phyloP scores from a whole-genome alignment of 345 rosid genomes.

The Brassica cretica region DNA sequence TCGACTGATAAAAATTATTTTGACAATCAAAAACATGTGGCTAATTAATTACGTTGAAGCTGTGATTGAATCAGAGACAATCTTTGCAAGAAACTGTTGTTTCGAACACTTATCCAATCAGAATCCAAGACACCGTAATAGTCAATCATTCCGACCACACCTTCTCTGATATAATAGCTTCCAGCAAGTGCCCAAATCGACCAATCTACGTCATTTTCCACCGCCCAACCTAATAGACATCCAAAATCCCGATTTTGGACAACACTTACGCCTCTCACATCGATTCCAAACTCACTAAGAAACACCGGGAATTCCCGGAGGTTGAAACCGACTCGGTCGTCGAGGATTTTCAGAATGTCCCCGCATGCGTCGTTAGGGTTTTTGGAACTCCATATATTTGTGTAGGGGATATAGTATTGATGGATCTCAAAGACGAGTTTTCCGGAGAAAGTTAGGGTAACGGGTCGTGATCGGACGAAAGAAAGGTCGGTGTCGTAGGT shows the following conservation, averaged over 20 bases:
- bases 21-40: not conserved
- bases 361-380: slow-evolving; percentile 82
- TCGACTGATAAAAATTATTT: not conserved
- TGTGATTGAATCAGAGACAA: slow-evolving; percentile 63
- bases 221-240: slow-evolving; percentile 68
- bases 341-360: slow-evolving; percentile 49
- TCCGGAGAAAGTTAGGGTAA: slow-evolving; percentile 52
- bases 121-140: slow-evolving; percentile 60
- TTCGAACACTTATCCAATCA: slow-evolving; percentile 64
- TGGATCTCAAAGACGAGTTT: slow-evolving; percentile 83
- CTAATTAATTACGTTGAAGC: slow-evolving; percentile 48
- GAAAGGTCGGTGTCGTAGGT: slow-evolving; percentile 70
- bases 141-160: slow-evolving; percentile 61
- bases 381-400: slow-evolving; percentile 57
- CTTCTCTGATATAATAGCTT: slow-evolving; percentile 78
- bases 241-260: slow-evolving; percentile 65
- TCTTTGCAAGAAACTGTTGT: slow-evolving; percentile 55
- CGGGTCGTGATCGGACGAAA: slow-evolving; percentile 49
- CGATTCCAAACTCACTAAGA: slow-evolving; percentile 76
- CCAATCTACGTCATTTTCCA: slow-evolving; percentile 89
- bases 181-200: slow-evolving; percentile 81
- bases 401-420: slow-evolving; percentile 76
- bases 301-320: slow-evolving; percentile 53
- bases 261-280: slow-evolving; percentile 60
- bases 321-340: slow-evolving; percentile 40